Base-by-base conservation (phyloP, 176 grass and related monocot species). In the Stipa capillata region DNA sequence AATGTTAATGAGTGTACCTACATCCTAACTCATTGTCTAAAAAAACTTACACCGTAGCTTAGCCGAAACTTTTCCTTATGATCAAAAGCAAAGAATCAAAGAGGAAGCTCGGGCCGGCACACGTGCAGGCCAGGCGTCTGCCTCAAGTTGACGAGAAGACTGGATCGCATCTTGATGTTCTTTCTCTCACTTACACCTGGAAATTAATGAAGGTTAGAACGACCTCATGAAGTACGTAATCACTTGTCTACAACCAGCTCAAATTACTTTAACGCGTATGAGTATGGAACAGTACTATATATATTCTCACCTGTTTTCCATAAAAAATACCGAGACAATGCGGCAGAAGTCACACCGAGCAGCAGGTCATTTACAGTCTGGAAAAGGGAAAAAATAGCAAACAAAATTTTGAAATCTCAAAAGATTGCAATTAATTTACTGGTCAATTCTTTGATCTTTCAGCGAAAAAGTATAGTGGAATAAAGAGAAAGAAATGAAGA, bases 321-420 rank as follows among this genome's bases (percentile, higher is more conserved):
- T 3, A 88, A 77, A 72, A 90, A 84, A 48, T 92, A 97, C 64
- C 80, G 85, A 44, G 91, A 94, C 39, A 97, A 40, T 17, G 77
- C 89, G 2, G 87, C 82, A 17, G 89, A 92, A 7, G 85, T 90
- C 23, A 94, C 43, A 42, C 94, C 94, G 12, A 97, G 37, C 35
- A 97, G 85, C 55, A 97, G 91, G 85, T 97, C 94, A 60, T 94
- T 97, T 34, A 94, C 56, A 12, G 94, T 97, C 94, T 97, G 89
- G 35, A 58, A 75, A 42, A 37, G 49, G 18, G 16, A 23, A 23
- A 57, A 45, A 10, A 56, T n/a, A n/a, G n/a, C n/a, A n/a, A n/a
- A n/a, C n/a, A n/a, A n/a, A n/a, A n/a, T n/a, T n/a, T n/a, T n/a
- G n/a, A n/a, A n/a, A n/a, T n/a, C n/a, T n/a, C n/a, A n/a, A n/a